Percentiles rank a stretch among this genome's conserved stretches.
Conservation (phyloP, 768 basidiomycete species). For the Galerina sulciceps region DNA sequence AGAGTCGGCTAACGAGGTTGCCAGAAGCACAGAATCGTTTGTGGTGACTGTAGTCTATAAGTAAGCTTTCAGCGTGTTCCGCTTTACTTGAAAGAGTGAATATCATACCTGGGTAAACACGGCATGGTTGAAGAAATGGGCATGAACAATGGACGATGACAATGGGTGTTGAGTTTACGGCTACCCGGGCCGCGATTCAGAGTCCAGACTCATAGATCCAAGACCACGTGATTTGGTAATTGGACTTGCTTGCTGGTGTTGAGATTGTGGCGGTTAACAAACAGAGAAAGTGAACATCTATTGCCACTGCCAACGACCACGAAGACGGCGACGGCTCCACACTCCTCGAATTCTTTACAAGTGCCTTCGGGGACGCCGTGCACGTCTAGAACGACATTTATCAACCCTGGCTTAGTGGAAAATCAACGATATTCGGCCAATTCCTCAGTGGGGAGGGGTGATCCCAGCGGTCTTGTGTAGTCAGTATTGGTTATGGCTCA, state of each 20-base stretch:
- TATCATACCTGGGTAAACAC: background rate
- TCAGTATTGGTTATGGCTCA: conserved; percentile 47
- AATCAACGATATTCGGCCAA: conserved; percentile 5
- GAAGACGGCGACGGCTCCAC: conserved; percentile 27
- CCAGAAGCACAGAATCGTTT: background rate
- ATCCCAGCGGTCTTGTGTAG: conserved; percentile 26
- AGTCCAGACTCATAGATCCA: background rate
- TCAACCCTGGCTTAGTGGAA: conserved; percentile 9
- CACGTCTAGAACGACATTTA: background rate
- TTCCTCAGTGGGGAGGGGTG: conserved; percentile 16
- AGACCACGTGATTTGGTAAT: conserved; percentile 16
- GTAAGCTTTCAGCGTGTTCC: too few species aligned
- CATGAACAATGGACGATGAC: background rate
- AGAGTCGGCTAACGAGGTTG: background rate
- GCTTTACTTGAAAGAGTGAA: background rate
- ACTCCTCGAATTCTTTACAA: conserved; percentile 6
- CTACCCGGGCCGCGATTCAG: background rate
- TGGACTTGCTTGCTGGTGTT: conserved; percentile 36
- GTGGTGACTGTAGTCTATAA: background rate
- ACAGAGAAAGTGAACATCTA: conserved; percentile 40
- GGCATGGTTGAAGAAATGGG: background rate
- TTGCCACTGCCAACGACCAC: conserved; percentile 32
- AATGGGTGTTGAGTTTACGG: too few species aligned
- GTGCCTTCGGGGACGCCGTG: background rate
- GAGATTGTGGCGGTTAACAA: conserved; percentile 39